phyloP scores from a whole-genome alignment of 108 stramenopile genomes.

The Poteriospumella lacustris region DNA sequence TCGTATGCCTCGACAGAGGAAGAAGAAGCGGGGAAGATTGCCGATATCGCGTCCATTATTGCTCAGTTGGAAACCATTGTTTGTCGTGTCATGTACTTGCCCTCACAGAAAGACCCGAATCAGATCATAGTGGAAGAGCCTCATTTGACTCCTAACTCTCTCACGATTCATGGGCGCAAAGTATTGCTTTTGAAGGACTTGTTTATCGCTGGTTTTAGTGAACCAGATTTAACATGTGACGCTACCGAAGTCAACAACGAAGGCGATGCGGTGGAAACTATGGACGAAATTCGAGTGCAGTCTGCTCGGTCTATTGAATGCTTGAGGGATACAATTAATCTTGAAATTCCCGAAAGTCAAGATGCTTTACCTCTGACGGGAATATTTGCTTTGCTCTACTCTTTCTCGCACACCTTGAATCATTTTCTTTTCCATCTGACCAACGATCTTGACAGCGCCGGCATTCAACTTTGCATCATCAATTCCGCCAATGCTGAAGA shows the following conservation, averaged over 20 bases:
- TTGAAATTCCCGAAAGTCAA: background rate
- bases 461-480: background rate
- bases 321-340: background rate
- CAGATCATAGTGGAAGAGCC: background rate
- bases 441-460: background rate
- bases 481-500: background rate
- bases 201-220: background rate
- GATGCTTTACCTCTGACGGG: too few species aligned
- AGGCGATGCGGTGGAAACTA: background rate
- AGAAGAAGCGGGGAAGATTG: too few species aligned
- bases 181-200: background rate
- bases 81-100: conserved; percentile 20
- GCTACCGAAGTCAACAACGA: background rate
- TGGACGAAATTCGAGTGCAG: background rate
- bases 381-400: conserved; percentile 1
- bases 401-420: conserved; percentile 19
- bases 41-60: conserved; percentile 21
- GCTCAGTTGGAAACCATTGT: conserved; percentile 27
- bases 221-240: background rate
- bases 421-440: conserved; percentile 5
- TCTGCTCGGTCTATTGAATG: background rate
- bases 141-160: conserved; percentile 11
- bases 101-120: background rate
- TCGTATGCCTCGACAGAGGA: too few species aligned
- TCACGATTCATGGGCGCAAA: background rate